Base-by-base conservation (phyloP, 106 monocot genomes). In the Dendrobium nobile region DNA sequence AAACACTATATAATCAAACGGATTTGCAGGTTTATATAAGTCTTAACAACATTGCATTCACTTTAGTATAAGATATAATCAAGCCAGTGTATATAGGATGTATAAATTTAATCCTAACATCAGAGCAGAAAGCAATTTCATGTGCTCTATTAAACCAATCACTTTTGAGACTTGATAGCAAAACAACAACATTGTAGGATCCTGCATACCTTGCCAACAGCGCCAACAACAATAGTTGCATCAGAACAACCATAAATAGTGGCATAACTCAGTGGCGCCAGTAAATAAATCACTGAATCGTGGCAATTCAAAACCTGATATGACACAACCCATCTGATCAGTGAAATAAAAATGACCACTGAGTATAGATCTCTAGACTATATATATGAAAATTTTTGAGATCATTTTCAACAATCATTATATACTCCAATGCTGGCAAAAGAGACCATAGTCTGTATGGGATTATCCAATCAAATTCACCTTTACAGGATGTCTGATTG, bases 241-340 rank as follows among this genome's bases (percentile, higher is more conserved):
- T 95, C 95, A 45, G 92, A 95, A 86, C 95, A 95, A 77, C 95
- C 95, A 87, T 88, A 86, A 51, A 92, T 82, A 40, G 90, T 92
- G 72, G 95, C 95, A 95, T 92, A 92, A 81, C 77, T 85, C 79
- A 92, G 75, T 81, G 95, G 92, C 40, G 95, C 90, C 80, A 95
- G 59, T 65, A 92, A 84, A 77, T 92, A 95, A 55, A 92, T 83
- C 42, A 92, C 79, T 37, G 92, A 95, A 56, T 92, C 90, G 73
- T 95, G 90, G 70, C 88, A 90, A 84, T 95, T 92, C 64, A 92
- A 19, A 75, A 95, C 92, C 95, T 95, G 88, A 82, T 83, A 54
- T 59, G 26, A 41, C 75, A 10, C 33, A 75, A 72, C 4, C 41
- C 47, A 77, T 4, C 11, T 17, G 16, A 15, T 24, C 4, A 51